Evolutionary conservation across 768 basidiomycete species (phyloP), one percentile per base, ranked within the genome.

Genomic region (Tylopilus subfusipes): DNA sequence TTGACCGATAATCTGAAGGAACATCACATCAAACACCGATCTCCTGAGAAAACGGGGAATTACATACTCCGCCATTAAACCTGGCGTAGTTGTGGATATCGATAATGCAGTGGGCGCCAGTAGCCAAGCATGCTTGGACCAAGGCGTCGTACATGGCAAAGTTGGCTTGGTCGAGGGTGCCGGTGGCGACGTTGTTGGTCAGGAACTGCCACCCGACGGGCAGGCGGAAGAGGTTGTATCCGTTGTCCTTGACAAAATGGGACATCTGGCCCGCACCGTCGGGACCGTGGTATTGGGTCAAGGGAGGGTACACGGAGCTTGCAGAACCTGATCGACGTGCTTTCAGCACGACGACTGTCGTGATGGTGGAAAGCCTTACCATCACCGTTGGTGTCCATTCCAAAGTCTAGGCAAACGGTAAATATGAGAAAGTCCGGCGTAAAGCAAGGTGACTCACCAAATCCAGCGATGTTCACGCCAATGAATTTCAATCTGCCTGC

Each of bases 141-240:
- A 58, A 48, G 2, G 52, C 4, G 34, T 60, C n/a, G 30, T 60
- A 60, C 21, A 54, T 5, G 6, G 48, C 19, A 30, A 58, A 58
- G 39, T 54, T 14, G 19, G 30, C 29, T 31, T 54, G 39, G 36
- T 42, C 67, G 22, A 84, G 60, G 11, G 74, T 65, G 2, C 73
- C 77, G 16, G 73, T 71, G 9, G 69, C 55, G 29, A 73, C 67
- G 44, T 75, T 63, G 61, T 73, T 69, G 1, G 71, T 72, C 29
- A 80, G 65, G 67, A 73, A 80, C 57, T 84, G 82, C 82, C 83
- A 84, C 18, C 75, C 75, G 9, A 82, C 78, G 3, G 82, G 82
- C 29, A 83, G 73, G 42, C 83, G 80, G 74, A 83, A 81, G 16
- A 73, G 72, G 56, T 81, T 81, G 71, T 74, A 80, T 5, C 73